A percentile compares a stretch with the other conserved stretches of the same genome.
These are phyloP conservation scores for Metroxylon sagu DNA, from an alignment of 176 grass and related monocot species.

Conservation along the genomic window DNA sequence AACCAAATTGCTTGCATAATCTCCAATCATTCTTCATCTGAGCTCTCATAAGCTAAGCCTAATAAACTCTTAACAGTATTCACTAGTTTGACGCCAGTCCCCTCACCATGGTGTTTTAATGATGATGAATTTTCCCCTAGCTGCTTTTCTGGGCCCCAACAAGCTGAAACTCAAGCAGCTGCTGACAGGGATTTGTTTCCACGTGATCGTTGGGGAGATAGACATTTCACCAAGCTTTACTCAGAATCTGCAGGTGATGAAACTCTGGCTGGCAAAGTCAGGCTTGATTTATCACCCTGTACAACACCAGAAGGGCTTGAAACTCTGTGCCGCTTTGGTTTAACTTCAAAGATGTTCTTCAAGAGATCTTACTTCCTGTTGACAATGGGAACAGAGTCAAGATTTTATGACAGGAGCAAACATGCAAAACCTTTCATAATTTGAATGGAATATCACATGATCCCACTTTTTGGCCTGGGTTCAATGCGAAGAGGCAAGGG, in stretches of 20 bases:
- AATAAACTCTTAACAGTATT: conserved; percentile 41
- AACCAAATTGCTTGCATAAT: neutral
- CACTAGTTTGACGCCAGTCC: conserved; percentile 14
- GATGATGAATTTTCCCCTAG: neutral
- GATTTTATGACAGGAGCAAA: too few species aligned
- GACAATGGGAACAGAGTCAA: conserved; percentile 3
- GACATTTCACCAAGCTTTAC: too few species aligned
- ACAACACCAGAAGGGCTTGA: conserved; percentile 17
- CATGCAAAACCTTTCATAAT: too few species aligned
- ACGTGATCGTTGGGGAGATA: neutral
- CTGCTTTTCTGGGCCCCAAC: neutral
- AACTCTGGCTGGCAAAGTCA: conserved; percentile 4
- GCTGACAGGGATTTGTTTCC: neutral
- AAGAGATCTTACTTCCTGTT: conserved; percentile 78
- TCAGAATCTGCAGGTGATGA: neutral
- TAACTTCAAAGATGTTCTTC: conserved; percentile 78
- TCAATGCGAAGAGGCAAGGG: conserved; percentile 71
- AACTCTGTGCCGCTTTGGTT: conserved; percentile 58
- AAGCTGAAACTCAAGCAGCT: conserved; percentile 18
- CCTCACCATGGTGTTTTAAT: conserved; percentile 6
- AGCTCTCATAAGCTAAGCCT: conserved; percentile 75
- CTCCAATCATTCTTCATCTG: conserved; percentile 45
- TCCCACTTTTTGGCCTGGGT: conserved; percentile 81
- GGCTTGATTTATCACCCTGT: conserved; percentile 18
- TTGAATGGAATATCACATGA: conserved; percentile 37